phyloP scores from a whole-genome alignment of 192 early-diverging fungal genomes.

The Umbelopsis isabellina region DNA sequence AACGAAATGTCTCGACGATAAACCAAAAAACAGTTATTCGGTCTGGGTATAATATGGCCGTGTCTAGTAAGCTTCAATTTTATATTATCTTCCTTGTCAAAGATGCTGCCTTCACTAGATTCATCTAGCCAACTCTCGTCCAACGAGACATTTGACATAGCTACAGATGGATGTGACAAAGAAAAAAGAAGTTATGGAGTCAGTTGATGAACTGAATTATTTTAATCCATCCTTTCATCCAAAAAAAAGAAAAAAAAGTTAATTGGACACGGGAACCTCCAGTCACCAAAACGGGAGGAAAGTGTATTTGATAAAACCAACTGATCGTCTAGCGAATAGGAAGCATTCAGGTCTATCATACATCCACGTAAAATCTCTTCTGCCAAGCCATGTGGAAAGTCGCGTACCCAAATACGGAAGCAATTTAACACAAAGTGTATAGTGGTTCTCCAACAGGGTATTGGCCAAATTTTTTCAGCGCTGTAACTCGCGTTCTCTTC shows the following conservation, averaged over 20 bases:
- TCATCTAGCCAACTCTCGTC: background rate
- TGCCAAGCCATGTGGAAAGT: constrained; percentile 6
- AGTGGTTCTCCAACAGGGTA: no score
- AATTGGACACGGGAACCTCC: background rate
- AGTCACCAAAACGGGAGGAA: background rate
- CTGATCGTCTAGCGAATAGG: constrained; percentile 13
- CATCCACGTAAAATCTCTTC: background rate
- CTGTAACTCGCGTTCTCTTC: no score
- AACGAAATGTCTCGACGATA: background rate
- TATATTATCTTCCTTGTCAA: no score
- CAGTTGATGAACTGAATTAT: constrained; percentile 32
- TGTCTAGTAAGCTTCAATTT: background rate
- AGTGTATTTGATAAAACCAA: background rate
- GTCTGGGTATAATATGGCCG: background rate
- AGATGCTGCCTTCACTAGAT: background rate
- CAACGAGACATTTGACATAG: background rate
- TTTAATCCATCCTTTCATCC: background rate
- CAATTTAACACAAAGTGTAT: constrained; percentile 1
- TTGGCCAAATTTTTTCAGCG: no score
- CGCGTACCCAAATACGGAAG: background rate
- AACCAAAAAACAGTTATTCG: constrained; percentile 4
- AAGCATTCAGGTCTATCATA: background rate
- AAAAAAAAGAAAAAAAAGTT: constrained; percentile 8
- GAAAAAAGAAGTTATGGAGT: constrained; percentile 25
- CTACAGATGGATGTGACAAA: background rate